phyloP scores from a whole-genome alignment of 768 basidiomycete genomes.

The Tylopilus rubrobrunneus region DNA sequence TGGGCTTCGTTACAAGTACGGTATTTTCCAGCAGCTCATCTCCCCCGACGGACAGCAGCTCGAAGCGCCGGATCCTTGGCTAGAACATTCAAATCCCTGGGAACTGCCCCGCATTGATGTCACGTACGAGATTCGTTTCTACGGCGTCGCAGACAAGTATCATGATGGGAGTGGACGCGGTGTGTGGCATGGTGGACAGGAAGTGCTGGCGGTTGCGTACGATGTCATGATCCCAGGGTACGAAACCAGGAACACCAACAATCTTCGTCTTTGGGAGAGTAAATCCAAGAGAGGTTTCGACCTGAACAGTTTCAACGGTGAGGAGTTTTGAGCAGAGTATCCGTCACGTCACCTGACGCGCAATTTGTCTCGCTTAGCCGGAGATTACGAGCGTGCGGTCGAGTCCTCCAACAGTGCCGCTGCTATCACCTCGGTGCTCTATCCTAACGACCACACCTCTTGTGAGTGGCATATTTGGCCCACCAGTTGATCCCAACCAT shows the following conservation, averaged over 20 bases:
- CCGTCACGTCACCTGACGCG: not conserved
- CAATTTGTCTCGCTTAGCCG: constrained; percentile 46
- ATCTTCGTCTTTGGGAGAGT: constrained; percentile 80
- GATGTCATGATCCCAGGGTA: constrained; percentile 91
- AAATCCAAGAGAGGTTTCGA: constrained; percentile 91
- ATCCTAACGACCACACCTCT: constrained; percentile 89
- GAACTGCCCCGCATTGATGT: constrained; percentile 86
- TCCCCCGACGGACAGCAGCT: constrained; percentile 79
- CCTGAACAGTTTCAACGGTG: constrained; percentile 92
- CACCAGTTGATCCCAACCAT: not conserved
- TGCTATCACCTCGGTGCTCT: constrained; percentile 91
- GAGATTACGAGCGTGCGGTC: constrained; percentile 89
- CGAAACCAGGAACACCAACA: constrained; percentile 82
- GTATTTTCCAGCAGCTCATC: constrained; percentile 94
- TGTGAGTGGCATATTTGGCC: constrained; percentile 34
- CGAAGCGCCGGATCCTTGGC: constrained; percentile 92
- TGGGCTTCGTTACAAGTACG: constrained; percentile 88
- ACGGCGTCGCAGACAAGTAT: constrained; percentile 74
- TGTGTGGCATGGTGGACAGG: constrained; percentile 85
- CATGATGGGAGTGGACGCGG: constrained; percentile 57
- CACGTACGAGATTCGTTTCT: constrained; percentile 81
- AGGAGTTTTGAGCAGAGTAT: not conserved
- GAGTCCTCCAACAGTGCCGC: constrained; percentile 86
- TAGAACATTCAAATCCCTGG: constrained; percentile 86
- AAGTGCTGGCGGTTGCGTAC: constrained; percentile 90